A percentile compares a stretch with the other conserved stretches of the same genome.
Evolutionary conservation across 345 rosid species (phyloP).

Genomic region (Bruguiera gymnorhiza): DNA sequence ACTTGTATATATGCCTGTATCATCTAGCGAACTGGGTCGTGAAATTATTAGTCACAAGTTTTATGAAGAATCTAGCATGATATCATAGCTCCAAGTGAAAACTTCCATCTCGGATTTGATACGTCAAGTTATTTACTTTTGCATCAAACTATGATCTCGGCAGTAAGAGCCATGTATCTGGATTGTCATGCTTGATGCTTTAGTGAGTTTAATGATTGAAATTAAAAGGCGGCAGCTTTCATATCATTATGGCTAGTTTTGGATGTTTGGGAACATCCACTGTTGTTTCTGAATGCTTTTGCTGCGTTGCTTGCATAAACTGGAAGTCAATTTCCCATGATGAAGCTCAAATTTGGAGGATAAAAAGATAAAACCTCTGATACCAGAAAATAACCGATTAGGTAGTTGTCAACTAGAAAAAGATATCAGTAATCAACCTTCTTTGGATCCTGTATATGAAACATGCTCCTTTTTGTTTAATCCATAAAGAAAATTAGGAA

Average conservation of each 20-base stretch:
- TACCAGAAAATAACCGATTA: no score
- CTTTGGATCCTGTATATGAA: no score
- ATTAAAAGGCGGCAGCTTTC: not conserved
- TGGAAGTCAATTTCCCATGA: no score
- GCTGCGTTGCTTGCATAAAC: not conserved
- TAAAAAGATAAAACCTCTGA: no score
- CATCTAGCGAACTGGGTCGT: not conserved
- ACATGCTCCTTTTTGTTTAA: no score
- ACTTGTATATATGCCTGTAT: not conserved
- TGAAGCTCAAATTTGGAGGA: no score
- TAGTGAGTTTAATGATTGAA: slow-evolving; percentile 1
- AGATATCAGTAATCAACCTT: no score
- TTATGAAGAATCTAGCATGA: not conserved
- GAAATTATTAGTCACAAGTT: not conserved
- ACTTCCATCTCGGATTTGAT: not conserved
- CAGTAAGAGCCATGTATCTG: slow-evolving; percentile 8
- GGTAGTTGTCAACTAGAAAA: no score
- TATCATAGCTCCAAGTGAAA: not conserved
- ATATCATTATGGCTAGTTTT: not conserved
- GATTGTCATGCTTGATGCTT: slow-evolving; percentile 23
- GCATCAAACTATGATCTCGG: not conserved
- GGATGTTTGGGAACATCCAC: not conserved
- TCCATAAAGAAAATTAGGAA: no score
- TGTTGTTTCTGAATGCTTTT: no score
- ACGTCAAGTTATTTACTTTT: not conserved